Evolutionary conservation across 495 filamentous ascomycete species (phyloP), one percentile per base, ranked within the genome.

Genomic region (Aspergillus sclerotioniger): DNA sequence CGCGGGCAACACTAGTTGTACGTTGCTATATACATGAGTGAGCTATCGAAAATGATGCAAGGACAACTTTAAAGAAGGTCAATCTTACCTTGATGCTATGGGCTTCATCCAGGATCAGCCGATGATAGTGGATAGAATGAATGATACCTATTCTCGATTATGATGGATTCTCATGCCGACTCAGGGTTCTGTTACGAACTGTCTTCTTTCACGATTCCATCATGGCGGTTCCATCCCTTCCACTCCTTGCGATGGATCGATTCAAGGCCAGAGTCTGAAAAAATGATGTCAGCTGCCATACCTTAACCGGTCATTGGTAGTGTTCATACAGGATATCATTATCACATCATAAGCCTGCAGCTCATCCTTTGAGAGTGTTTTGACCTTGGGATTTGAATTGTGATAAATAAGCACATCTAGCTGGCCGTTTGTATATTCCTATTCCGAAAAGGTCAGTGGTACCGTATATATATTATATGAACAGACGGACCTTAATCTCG

Each of bases 81-180:
- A n/a, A 43, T 13, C 59, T 52, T 69, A 83, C 80, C 76, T 98
- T 98, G 76, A 98, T 97, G 68, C 87, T 92, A 72, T 98, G 94
- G 6, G 93, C 94, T 72, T 98, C 94, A 59, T 98, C 94, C 3
- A 98, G 84, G 57, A 98, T 91, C 57, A 96, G 81, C 25, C 94
- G 89, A 69, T 98, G 92, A 54, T 91, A 98, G 3, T 87, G 70
- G 32, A 96, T 88, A 50, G 87, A 82, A 69, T 98, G 94, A 17
- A 98, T 90, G 33, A 87, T 76, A 33, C 74, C 74, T 77, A n/a
- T 15, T 12, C 29, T 31, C 6, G 1, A 1, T 20, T 53, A 17
- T 29, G 33, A 41, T 15, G 2, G 1, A 3, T 29, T n/a, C 6
- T 2, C 21, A 29, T 15, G 15, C 13, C 3, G 10, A 13, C 20